Conservation (phyloP, 306 rosid species). For the Casuarina glauca region DNA sequence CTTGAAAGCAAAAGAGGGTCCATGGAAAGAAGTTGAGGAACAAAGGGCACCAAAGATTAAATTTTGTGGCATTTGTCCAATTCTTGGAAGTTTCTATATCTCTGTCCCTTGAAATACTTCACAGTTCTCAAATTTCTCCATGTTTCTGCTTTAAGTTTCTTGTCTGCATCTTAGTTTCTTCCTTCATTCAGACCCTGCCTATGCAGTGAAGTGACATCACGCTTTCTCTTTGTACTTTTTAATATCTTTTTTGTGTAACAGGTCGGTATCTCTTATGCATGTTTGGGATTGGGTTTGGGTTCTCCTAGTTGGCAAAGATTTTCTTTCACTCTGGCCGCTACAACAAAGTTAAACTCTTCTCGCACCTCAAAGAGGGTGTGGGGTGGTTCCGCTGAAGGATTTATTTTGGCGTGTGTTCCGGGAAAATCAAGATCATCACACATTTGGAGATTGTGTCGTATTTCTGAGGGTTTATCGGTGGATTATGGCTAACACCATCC, state of each 20-base stretch:
- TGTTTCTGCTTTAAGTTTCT: neutral
- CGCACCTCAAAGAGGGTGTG: slow-evolving; percentile 98
- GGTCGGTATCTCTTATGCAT: slow-evolving; percentile 57
- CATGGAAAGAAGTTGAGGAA: neutral
- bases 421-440: slow-evolving; percentile 73
- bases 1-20: neutral
- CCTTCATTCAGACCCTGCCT: slow-evolving; percentile 12
- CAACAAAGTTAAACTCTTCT: slow-evolving; percentile 54
- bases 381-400: slow-evolving; percentile 65
- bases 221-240: slow-evolving; percentile 4
- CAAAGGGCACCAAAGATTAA: neutral
- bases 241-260: slow-evolving; percentile 28
- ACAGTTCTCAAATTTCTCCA: neutral
- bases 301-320: slow-evolving; percentile 49
- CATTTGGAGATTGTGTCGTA: slow-evolving; percentile 96
- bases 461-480: slow-evolving; percentile 78
- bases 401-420: slow-evolving; percentile 54
- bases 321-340: slow-evolving; percentile 97
- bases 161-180: neutral
- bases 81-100: slow-evolving; percentile 1
- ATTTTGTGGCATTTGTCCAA: neutral
- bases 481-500: slow-evolving; percentile 88
- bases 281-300: slow-evolving; percentile 44
- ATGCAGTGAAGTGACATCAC: slow-evolving; percentile 13
- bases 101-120: neutral